Base-by-base conservation (phyloP, 2,329 filamentous ascomycete species). In the Mycosphaerella sp. region DNA sequence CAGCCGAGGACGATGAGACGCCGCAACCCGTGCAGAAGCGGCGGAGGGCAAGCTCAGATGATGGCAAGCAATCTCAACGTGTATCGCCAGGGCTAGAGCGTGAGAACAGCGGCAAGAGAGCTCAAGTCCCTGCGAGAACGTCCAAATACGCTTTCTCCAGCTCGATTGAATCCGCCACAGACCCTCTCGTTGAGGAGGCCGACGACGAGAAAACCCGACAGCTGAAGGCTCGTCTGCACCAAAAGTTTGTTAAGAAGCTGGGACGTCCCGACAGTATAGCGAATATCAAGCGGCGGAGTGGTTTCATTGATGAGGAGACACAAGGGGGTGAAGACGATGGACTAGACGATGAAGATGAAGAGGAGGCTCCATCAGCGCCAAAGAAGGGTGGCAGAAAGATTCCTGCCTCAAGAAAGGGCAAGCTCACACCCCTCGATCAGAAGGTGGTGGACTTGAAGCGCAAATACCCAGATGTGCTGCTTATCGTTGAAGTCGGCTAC, bases 401-500 rank as follows among this genome's bases (percentile, higher is more conserved):
- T 21, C 60, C 72, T 67, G 55, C 75, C 65, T 61, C 76, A 59
- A 95, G 88, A 72, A 95, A 89, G 68, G 81, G 82, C 57, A 80
- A 96, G 69, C 80, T 98, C 56, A 98, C 93, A 0, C 93, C 93
- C 0, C 87, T 98, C 84, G 91, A 97, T 70, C 81, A 87, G 40
- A 93, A 97, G 66, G 87, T 95, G 54, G 78, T 98, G 5, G 91
- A 95, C 14, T 95, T 98, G 70, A 98, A 98, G 74, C 80, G 84
- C 56, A 88, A 92, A 63, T 85, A 97, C 68, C 80, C 89, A 74
- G 93, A 97, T 67, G 93, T 92, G 0, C 66, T 98, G 17, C 78
- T 98, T 51, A 87, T 97, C 10, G 84, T 97, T 49, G 92, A 98
- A 69, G 93, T 97, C 7, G 93, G 93, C 48, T 98, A 98, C 74